phyloP scores from a whole-genome alignment of 805 yeast genomes.

The Nakazawaea wyomingensis region DNA sequence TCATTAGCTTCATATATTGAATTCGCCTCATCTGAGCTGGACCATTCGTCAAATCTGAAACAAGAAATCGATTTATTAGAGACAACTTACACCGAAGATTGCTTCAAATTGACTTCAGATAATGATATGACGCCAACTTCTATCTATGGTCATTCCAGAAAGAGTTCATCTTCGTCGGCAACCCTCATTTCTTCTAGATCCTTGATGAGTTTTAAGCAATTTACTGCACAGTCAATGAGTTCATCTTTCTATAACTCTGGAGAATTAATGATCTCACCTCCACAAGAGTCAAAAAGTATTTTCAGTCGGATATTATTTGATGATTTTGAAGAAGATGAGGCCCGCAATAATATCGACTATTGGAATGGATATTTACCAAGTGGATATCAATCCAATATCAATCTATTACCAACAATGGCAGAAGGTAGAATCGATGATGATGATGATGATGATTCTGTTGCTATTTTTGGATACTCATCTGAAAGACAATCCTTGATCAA shows the following conservation, averaged over 20 bases:
- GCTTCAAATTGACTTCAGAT: neutral
- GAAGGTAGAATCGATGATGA: neutral
- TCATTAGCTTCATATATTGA: neutral
- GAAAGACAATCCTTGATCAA: neutral
- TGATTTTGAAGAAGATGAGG: slow-evolving; percentile 2
- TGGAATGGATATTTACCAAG: neutral
- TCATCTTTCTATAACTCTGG: neutral
- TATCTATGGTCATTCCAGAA: neutral
- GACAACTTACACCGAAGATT: neutral
- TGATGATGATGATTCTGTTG: too few relatives aligned
- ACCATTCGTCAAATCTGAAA: neutral
- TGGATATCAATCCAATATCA: neutral
- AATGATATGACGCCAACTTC: neutral
- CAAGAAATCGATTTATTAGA: neutral
- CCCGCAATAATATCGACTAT: neutral
- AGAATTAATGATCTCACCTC: neutral
- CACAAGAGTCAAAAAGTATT: slow-evolving; percentile 1
- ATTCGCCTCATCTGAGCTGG: neutral
- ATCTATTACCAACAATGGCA: neutral
- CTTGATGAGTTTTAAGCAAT: neutral
- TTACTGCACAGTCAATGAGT: neutral
- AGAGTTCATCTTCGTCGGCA: slow-evolving; percentile 1
- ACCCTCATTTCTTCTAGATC: neutral
- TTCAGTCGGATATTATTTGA: slow-evolving; percentile 7
- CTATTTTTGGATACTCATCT: neutral